Base-by-base conservation (phyloP, 139 green algal species). In the Tetradesmus obliquus region DNA sequence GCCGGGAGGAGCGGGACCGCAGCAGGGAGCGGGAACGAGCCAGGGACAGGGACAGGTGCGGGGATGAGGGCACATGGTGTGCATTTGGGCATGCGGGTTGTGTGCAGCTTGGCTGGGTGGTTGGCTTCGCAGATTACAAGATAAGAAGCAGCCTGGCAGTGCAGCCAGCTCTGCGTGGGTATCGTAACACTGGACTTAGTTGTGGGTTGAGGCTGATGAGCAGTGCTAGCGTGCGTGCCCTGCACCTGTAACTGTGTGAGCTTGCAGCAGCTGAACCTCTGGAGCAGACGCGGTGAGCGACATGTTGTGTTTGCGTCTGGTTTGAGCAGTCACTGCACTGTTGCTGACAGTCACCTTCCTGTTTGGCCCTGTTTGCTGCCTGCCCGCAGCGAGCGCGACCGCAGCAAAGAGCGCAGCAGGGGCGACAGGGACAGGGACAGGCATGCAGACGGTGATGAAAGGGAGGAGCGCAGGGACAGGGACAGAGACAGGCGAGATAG, bases 381-480 rank as follows among this genome's bases (percentile, higher is more conserved):
- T 76, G 66, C 60, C 9, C 19, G 7, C 79, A 55, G 79, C 55
- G 87, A 90, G 45, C 53, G 53, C 2, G 45, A 69, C 19, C 85
- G 60, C 12, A 55, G 79, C 17, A 88, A 51, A 9, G 79, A 89
- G 12, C 82, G 55, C 92, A 76, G 66, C 66, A 76, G 66, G 66
- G 66, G 66, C 17, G 66, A 76, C 66, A 76, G 66, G 15, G 60
- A 89, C 60, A 82, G 62, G 60, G 32, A 89, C 8, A 71, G 60
- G 8, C 60, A 10, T 76, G 91, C 51, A 79, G 71, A 62, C 9
- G 13, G 32, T 72, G 15, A 58, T 80, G 92, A 80, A 6, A 55
- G 72, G 4, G 81, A 51, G 13, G 79, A 89, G 9, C 81, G 55
- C 90, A 3, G 17, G 66, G 3, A 24, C 66, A 76, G 66, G 66